Conservation (phyloP, 108 stramenopile species). For the Tribonema minus region DNA sequence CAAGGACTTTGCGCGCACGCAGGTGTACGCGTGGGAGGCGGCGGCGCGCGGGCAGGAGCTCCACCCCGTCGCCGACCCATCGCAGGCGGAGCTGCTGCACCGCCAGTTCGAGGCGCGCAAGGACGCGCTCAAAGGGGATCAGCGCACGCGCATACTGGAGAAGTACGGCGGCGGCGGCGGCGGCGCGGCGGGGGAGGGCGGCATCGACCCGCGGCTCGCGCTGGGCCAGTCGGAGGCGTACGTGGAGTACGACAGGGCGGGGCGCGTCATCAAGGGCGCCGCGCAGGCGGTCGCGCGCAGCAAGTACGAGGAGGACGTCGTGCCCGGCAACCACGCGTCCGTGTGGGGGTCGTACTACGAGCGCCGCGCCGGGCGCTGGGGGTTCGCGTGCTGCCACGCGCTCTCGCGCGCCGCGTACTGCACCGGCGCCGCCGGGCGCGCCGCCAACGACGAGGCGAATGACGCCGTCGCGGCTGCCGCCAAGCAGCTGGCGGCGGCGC, state of each 20-base stretch:
- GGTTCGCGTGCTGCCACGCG: conserved; percentile 92
- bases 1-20: conserved; percentile 56
- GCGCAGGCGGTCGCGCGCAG: conserved; percentile 60
- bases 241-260: conserved; percentile 75
- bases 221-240: conserved; percentile 59
- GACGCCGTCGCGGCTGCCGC: conserved; percentile 15
- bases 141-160: conserved; percentile 78
- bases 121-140: conserved; percentile 57
- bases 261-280: conserved; percentile 64
- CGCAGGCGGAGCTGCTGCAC: conserved; percentile 81
- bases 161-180: conserved; percentile 88
- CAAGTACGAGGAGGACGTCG: conserved; percentile 95
- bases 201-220: no score
- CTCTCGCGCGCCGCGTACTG: conserved; percentile 80
- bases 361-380: conserved; percentile 81
- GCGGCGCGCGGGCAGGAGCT: conserved; percentile 62
- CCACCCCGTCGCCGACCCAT: conserved; percentile 92
- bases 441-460: conserved; percentile 56
- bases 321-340: conserved; percentile 76
- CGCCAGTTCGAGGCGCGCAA: conserved; percentile 73
- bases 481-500: conserved; percentile 20
- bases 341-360: conserved; percentile 98
- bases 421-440: conserved; percentile 82
- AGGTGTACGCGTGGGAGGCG: conserved; percentile 96
- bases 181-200: no score